A percentile compares a stretch with the other conserved stretches of the same genome.
Evolutionary conservation across 129 eudicot species (phyloP).

Genomic region (Apium graveolens): DNA sequence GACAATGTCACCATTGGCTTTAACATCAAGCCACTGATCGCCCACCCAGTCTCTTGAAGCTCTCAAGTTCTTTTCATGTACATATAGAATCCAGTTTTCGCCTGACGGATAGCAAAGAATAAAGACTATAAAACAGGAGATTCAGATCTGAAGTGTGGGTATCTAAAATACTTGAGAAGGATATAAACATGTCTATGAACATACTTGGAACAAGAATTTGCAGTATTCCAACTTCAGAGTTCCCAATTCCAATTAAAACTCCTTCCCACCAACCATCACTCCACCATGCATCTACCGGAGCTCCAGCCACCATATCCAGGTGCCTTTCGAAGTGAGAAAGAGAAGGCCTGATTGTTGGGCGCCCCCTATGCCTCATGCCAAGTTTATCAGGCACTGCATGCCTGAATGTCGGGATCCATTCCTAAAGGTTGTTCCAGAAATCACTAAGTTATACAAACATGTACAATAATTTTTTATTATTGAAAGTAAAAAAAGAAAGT

Average conservation of each 20-base stretch:
- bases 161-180: neutral
- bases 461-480: neutral
- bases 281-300: conserved; percentile 95
- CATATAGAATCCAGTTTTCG: conserved; percentile 43
- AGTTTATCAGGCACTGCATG: conserved; percentile 68
- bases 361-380: conserved; percentile 60
- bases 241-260: conserved; percentile 36
- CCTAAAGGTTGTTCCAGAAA: conserved; percentile 28
- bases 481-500: neutral
- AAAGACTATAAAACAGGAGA: neutral
- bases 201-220: conserved; percentile 75
- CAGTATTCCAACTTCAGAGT: conserved; percentile 32
- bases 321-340: conserved; percentile 23
- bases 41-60: conserved; percentile 87
- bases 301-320: conserved; percentile 47
- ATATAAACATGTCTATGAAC: conserved; percentile 9
- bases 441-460: neutral
- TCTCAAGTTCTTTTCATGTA: conserved; percentile 46
- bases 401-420: conserved; percentile 73
- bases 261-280: conserved; percentile 99
- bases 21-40: conserved; percentile 65
- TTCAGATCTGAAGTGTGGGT: neutral
- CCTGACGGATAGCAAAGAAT: conserved; percentile 41
- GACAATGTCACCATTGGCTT: conserved; percentile 43
- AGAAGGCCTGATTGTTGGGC: conserved; percentile 73